These are phyloP conservation scores for Diplocarpon rosae DNA, from an alignment of 2,329 filamentous ascomycete species.

Conservation along the genomic window DNA sequence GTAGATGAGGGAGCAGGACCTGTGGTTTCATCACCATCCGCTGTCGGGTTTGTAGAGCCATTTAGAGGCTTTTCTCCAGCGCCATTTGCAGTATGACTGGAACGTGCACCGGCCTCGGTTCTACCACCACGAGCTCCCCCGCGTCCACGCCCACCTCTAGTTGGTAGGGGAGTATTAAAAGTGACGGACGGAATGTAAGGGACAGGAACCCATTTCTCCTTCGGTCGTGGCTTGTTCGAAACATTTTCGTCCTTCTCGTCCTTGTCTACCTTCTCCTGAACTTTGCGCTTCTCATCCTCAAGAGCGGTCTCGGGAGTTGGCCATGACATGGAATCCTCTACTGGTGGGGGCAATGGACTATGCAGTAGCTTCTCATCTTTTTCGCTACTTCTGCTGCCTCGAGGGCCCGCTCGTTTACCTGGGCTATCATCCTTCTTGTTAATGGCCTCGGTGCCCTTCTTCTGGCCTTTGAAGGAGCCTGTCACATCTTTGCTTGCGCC, in stretches of 20 bases:
- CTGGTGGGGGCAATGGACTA: constrained; percentile 46
- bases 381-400: constrained; percentile 22
- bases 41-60: constrained; percentile 5
- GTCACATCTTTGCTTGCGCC: constrained; percentile 27
- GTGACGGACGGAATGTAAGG: constrained; percentile 74
- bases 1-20: constrained; percentile 24
- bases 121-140: constrained; percentile 32
- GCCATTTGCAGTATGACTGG: constrained; percentile 21
- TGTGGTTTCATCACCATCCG: constrained; percentile 19
- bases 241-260: constrained; percentile 48
- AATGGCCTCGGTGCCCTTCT: constrained; percentile 31
- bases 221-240: constrained; percentile 46
- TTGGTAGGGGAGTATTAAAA: constrained; percentile 75
- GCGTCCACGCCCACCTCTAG: constrained; percentile 42
- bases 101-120: constrained; percentile 29
- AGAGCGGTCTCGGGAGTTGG: constrained; percentile 77
- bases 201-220: constrained; percentile 78
- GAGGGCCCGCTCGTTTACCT: constrained; percentile 23
- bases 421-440: constrained; percentile 24
- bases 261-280: constrained; percentile 53
- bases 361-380: constrained; percentile 26
- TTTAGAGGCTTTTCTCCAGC: constrained; percentile 22
- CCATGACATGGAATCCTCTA: constrained; percentile 72
- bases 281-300: constrained; percentile 66
- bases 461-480: constrained; percentile 28